Evolutionary conservation across 768 basidiomycete genomes (phyloP).

Genomic region (Dendrothele bispora): DNA sequence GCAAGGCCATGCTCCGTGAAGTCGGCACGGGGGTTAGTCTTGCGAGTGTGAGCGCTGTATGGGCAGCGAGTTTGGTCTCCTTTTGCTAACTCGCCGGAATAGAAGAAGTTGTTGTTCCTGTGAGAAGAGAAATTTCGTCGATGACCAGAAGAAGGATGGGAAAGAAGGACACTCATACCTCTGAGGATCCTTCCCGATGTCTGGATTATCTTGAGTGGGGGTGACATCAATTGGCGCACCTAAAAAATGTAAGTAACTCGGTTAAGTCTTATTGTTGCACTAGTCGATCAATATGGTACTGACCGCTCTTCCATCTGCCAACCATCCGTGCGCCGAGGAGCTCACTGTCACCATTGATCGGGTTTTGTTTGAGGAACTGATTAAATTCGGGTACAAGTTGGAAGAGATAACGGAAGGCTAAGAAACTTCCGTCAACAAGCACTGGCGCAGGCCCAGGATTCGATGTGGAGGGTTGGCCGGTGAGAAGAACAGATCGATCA

Average conservation of each 20-base stretch:
- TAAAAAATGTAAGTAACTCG: slow-evolving; percentile 15
- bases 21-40: slow-evolving; percentile 27
- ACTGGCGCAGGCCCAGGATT: no score
- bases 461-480: no score
- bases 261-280: background rate
- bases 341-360: slow-evolving; percentile 23
- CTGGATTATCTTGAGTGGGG: slow-evolving; percentile 13
- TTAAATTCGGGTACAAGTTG: no score
- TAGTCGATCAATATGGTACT: background rate
- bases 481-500: no score
- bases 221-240: slow-evolving; percentile 17
- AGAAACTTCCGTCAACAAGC: no score
- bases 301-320: slow-evolving; percentile 31
- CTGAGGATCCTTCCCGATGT: slow-evolving; percentile 6
- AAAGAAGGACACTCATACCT: background rate
- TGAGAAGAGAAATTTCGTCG: slow-evolving; percentile 6
- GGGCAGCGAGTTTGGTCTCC: slow-evolving; percentile 21
- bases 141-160: slow-evolving; percentile 1
- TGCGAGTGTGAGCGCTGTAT: slow-evolving; percentile 25
- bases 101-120: slow-evolving; percentile 30
- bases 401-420: no score
- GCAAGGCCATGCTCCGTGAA: background rate
- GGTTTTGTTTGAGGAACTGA: no score
- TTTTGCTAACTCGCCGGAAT: background rate
- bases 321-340: slow-evolving; percentile 31